Evolutionary conservation across 2,329 filamentous ascomycete genomes (phyloP).

Genomic region (Paecilomyces sp.): DNA sequence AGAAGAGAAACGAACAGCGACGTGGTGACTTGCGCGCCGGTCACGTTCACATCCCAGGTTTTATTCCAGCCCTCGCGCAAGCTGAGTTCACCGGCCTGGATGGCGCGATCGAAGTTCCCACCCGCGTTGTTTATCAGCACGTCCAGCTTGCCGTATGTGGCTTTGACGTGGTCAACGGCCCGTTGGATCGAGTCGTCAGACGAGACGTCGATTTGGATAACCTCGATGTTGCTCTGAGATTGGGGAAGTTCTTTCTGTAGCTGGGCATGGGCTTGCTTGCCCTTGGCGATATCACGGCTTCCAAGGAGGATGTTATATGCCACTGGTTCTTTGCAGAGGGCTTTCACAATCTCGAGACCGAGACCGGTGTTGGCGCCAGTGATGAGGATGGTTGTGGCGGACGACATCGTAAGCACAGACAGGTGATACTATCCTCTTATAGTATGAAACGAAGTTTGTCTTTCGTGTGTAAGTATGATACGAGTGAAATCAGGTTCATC

Average conservation of each 20-base stretch:
- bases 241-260: conserved; percentile 36
- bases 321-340: conserved; percentile 41
- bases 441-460: too few species aligned
- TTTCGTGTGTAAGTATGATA: too few species aligned
- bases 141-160: conserved; percentile 43
- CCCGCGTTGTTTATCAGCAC: conserved; percentile 54
- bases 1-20: conserved; percentile 47
- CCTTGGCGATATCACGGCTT: conserved; percentile 46
- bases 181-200: conserved; percentile 46
- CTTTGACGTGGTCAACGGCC: conserved; percentile 37
- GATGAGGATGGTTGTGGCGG: conserved; percentile 42
- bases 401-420: too few species aligned
- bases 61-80: conserved; percentile 39
- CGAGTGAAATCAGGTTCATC: too few species aligned
- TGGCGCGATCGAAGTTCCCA: conserved; percentile 12
- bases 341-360: conserved; percentile 52
- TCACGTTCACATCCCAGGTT: conserved; percentile 46
- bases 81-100: background rate
- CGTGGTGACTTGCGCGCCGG: conserved; percentile 40
- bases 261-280: conserved; percentile 38
- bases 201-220: conserved; percentile 48
- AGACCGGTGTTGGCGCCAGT: conserved; percentile 58
- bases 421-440: too few species aligned
- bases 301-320: conserved; percentile 54
- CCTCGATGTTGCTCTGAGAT: conserved; percentile 36